Evolutionary conservation across 495 filamentous ascomycete species (phyloP), one percentile per base, ranked within the genome.

Genomic region (Cudoniella acicularis): DNA sequence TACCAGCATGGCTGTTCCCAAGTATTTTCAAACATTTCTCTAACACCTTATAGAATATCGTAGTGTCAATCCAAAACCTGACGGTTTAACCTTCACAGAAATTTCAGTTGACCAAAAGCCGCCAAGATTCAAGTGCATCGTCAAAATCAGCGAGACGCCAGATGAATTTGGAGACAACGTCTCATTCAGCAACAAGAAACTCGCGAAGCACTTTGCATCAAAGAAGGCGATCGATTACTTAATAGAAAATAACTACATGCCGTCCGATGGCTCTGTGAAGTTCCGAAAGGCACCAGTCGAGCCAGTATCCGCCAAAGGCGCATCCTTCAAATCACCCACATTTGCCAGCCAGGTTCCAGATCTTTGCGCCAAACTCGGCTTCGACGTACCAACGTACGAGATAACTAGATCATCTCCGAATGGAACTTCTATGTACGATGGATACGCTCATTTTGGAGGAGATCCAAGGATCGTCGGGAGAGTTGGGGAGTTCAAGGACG

Each of bases 401-500:
- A 52, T 64, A 4, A 57, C 42, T 3, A 26, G 36, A 36, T 24
- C 43, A 10, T 6, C 50, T 1, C 18, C 36, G 0, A 53, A 60
- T 16, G 59, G 54, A 9, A 13, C 4, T 4, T 63, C 61, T 8
- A 46, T 73, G 1, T 56, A 62, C 11, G 57, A 49, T 40, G 67
- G 63, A 3, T 59, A 67, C 26, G 72, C 70, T n/a, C 53, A 63
- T 25, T 72, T 72, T 61, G 55, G 58, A 9, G 49, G 64, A 24
- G 69, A 71, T 18, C 67, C 64, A 21, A 61, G 51, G 13, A 64
- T 73, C 49, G 59, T 59, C 27, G 70, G 70, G 1, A 59, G 62
- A 47, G 63, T 79, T 27, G 76, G 73, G 9, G 70, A 73, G 57
- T 69, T 74, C 22, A 61, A 62, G 11, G 65, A 73, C 56, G 64